A percentile compares a stretch with the other conserved stretches of the same genome.
phyloP scores from a whole-genome alignment of 225 moss, liverwort and hornwort genomes.

The Sphagnum contortum region DNA sequence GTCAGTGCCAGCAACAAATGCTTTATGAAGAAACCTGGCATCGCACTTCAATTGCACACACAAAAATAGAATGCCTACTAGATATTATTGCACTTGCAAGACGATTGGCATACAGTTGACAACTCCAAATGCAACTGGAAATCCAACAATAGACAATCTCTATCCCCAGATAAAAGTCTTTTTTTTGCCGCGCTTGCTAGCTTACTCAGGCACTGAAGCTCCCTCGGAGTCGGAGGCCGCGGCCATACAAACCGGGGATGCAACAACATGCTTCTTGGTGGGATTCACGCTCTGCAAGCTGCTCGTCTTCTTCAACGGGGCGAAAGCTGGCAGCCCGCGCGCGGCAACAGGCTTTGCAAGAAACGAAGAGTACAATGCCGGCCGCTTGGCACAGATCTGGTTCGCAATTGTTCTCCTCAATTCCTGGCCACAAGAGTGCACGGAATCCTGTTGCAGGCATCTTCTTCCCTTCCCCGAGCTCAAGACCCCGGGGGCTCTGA shows the following conservation, averaged over 20 bases:
- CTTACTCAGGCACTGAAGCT: slow-evolving; percentile 41
- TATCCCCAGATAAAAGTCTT: too few relatives aligned
- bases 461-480: slow-evolving; percentile 2
- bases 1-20: too few relatives aligned
- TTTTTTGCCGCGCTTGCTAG: background rate
- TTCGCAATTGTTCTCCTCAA: slow-evolving; percentile 10
- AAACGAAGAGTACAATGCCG: slow-evolving; percentile 39
- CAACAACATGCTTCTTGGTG: slow-evolving; percentile 12
- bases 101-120: too few relatives aligned
- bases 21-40: too few relatives aligned
- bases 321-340: slow-evolving; percentile 9
- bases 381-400: slow-evolving; percentile 39
- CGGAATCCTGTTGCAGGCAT: background rate
- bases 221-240: slow-evolving; percentile 43
- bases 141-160: too few relatives aligned
- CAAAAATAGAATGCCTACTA: too few relatives aligned
- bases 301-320: background rate
- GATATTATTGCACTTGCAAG: too few relatives aligned
- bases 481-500: slow-evolving; percentile 13
- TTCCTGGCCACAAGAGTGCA: slow-evolving; percentile 1
- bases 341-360: slow-evolving; percentile 22
- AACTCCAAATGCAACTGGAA: too few relatives aligned
- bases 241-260: slow-evolving; percentile 30
- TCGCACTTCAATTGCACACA: too few relatives aligned
- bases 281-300: background rate